Conservation (phyloP, 1,139 yeast genomes). For the Eremothecium coryli region DNA sequence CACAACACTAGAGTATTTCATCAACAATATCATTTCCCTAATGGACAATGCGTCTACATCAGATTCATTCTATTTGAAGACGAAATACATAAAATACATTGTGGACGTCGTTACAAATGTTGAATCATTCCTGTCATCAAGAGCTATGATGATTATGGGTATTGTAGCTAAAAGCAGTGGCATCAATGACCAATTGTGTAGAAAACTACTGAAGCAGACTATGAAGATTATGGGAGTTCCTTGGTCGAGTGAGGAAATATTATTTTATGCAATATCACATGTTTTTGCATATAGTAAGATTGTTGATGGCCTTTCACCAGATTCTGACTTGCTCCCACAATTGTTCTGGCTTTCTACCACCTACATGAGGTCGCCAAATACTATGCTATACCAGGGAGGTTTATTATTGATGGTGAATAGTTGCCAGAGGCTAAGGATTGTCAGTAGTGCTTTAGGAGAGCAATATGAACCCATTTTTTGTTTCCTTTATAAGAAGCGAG, state of each 20-base stretch:
- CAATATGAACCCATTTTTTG: constrained; percentile 7
- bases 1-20: constrained; percentile 52
- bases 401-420: constrained; percentile 36
- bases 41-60: constrained; percentile 45
- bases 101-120: constrained; percentile 55
- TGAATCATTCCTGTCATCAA: constrained; percentile 55
- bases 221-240: constrained; percentile 35
- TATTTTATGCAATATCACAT: constrained; percentile 32
- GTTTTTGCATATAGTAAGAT: constrained; percentile 48
- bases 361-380: constrained; percentile 34
- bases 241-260: constrained; percentile 27
- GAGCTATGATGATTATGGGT: constrained; percentile 68
- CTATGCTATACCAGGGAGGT: constrained; percentile 49
- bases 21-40: constrained; percentile 51
- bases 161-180: constrained; percentile 58
- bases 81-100: constrained; percentile 62
- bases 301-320: constrained; percentile 50
- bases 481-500: constrained; percentile 25
- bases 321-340: constrained; percentile 46
- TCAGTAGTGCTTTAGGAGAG: constrained; percentile 18
- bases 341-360: constrained; percentile 59
- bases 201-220: constrained; percentile 24
- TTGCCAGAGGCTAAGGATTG: constrained; percentile 25
- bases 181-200: constrained; percentile 50
- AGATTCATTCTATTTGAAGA: constrained; percentile 36